Evolutionary conservation across 202 grass and related monocot genomes (phyloP), one percentile per base, ranked within the genome.

Genomic region (Digitaria exilis): DNA sequence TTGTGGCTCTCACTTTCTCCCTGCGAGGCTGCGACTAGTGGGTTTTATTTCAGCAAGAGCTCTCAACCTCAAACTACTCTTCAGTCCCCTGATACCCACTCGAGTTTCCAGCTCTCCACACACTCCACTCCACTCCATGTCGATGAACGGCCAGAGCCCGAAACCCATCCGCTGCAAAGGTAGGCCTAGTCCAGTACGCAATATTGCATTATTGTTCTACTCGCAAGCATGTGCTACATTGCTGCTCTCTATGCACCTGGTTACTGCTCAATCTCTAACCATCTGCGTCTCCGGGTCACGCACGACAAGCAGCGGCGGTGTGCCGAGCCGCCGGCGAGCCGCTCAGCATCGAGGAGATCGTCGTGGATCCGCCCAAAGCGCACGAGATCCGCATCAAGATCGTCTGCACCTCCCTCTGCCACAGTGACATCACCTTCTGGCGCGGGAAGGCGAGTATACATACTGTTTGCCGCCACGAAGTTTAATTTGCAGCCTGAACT

Each of bases 121-220:
- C 37, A 39, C 0, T 8, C 37, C 5, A 39, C 37, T 39, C 37
- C 37, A 39, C 55, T 58, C 56, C 39, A 88, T 84, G 6, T 9
- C 50, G 56, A 91, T 89, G 91, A 79, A 31, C 11, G 65, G 21
- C 26, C 43, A 79, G 30, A 80, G 70, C 35, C 45, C 76, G 35
- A 71, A 85, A 68, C 88, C 88, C 44, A 93, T 96, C 90, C 82
- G 69, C 22, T 96, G 94, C 94, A 91, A 89, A 88, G 93, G 88
- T 89, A 86, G 18, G 44, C 22, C 54, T 22, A n/a, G 9, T n/a
- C 21, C 18, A 21, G 6, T n/a, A n/a, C 37, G 4, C 2, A 6
- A 6, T n/a, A 37, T 39, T 39, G 37, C 37, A 37, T 39, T 37
- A 0, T 39, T 8, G 4, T 39, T 39, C 37, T 39, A 39, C 37